Conservation (phyloP, 2,329 filamentous ascomycete species). For the Ilyonectria mors-panacis region DNA sequence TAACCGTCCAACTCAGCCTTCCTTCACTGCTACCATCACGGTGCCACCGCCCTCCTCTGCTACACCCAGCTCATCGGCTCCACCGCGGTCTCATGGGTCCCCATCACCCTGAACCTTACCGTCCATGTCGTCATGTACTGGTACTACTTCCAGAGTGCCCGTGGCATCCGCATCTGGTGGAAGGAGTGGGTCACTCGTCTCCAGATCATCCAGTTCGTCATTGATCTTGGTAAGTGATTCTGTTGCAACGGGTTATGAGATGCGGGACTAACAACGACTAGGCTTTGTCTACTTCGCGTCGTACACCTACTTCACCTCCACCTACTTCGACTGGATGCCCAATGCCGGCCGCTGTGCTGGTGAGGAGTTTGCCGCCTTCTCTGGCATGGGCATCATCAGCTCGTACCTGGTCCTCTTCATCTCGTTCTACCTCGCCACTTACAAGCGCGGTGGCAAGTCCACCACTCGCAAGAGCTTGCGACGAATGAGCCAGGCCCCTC, state of each 20-base stretch:
- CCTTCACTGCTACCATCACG: conserved; percentile 99
- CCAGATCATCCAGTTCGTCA: conserved; percentile 97
- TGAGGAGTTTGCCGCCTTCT: conserved; percentile 95
- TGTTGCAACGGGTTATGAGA: neutral
- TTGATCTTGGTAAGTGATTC: conserved; percentile 84
- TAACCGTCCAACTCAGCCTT: conserved; percentile 74
- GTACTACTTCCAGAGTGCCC: conserved; percentile 99
- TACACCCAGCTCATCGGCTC: conserved; percentile 96
- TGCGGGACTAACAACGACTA: conserved; percentile 54
- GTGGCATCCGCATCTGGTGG: conserved; percentile 97
- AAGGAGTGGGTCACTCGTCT: conserved; percentile 99
- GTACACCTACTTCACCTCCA: conserved; percentile 89
- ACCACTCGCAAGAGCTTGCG: conserved; percentile 85
- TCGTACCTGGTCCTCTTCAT: conserved; percentile 99
- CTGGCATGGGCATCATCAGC: conserved; percentile 91
- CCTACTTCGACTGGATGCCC: conserved; percentile 93
- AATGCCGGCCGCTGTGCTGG: conserved; percentile 90
- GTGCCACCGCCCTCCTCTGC: conserved; percentile 95
- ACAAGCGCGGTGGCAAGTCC: conserved; percentile 87
- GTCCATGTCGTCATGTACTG: conserved; percentile 99
- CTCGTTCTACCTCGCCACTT: conserved; percentile 98
- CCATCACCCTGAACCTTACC: conserved; percentile 90
- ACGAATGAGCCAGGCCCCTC: conserved; percentile 75
- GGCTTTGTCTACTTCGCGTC: conserved; percentile 93
- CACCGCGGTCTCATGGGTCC: conserved; percentile 95